These are phyloP conservation scores for Plectosphaerella plurivora DNA, from an alignment of 2,329 filamentous ascomycete genomes.

Conservation along the genomic window DNA sequence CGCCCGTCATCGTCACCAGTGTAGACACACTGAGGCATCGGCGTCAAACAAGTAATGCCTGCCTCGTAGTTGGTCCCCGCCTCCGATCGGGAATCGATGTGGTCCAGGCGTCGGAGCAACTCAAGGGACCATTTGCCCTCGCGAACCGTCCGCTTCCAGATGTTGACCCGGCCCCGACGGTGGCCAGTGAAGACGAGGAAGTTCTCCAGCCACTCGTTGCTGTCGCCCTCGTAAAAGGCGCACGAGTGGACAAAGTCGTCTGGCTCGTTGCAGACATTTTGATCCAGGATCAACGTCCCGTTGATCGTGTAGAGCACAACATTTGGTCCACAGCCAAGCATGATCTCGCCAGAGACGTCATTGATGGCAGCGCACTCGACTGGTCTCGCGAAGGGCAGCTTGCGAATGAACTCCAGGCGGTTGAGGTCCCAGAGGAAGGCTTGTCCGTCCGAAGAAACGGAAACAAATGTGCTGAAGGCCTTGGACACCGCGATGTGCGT, in stretches of 20 bases:
- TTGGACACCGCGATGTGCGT: constrained; percentile 79
- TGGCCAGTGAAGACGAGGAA: constrained; percentile 89
- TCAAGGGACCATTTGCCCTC: constrained; percentile 70
- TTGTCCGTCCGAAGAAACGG: constrained; percentile 75
- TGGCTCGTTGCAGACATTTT: constrained; percentile 66
- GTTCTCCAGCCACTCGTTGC: constrained; percentile 87
- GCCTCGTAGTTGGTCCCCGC: constrained; percentile 54
- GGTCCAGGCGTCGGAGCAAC: constrained; percentile 76
- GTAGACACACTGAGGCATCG: constrained; percentile 80
- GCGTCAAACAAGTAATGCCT: constrained; percentile 80
- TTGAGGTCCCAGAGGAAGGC: constrained; percentile 95
- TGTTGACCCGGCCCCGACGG: constrained; percentile 75
- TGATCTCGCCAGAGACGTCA: constrained; percentile 84
- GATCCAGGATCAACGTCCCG: constrained; percentile 74
- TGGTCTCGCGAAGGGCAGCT: constrained; percentile 54
- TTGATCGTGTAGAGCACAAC: constrained; percentile 84
- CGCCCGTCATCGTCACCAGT: constrained; percentile 90
- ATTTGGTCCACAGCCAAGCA: constrained; percentile 73
- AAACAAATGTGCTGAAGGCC: constrained; percentile 83
- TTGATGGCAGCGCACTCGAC: constrained; percentile 80
- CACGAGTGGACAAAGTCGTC: constrained; percentile 79
- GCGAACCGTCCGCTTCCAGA: constrained; percentile 56
- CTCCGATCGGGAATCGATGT: constrained; percentile 65
- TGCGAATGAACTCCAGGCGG: constrained; percentile 77
- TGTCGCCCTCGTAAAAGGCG: constrained; percentile 87